Conservation (phyloP, 2,329 filamentous ascomycete genomes). For the Monosporascus sp. region DNA sequence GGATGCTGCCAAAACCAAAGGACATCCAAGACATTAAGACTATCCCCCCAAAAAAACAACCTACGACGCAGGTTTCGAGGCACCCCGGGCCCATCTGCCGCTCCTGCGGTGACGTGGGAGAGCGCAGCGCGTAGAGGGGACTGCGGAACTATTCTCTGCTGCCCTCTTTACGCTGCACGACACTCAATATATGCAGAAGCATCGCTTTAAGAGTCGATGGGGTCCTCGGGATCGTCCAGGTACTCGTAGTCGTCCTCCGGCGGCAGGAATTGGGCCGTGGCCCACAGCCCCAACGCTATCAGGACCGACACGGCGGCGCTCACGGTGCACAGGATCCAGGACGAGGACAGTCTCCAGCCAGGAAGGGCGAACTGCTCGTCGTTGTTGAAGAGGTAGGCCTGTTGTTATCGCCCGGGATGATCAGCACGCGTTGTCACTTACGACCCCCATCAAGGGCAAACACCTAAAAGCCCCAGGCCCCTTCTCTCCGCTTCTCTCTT, state of each 20-base stretch:
- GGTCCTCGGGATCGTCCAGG: conserved; percentile 36
- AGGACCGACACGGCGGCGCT: conserved; percentile 50
- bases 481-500: too few relatives aligned
- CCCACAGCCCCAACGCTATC: conserved; percentile 52
- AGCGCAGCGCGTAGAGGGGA: too few relatives aligned
- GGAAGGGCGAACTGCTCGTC: conserved; percentile 75
- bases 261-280: conserved; percentile 66
- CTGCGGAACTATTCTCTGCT: too few relatives aligned
- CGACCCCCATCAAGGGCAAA: too few relatives aligned
- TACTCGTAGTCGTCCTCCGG: conserved; percentile 84
- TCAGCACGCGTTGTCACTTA: too few relatives aligned
- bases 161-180: too few relatives aligned
- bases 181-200: not conserved
- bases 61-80: not conserved
- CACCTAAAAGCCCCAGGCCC: too few relatives aligned
- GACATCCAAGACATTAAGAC: too few relatives aligned
- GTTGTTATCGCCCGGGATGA: not conserved
- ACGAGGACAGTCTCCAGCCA: conserved; percentile 75
- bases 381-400: conserved; percentile 81
- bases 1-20: too few relatives aligned
- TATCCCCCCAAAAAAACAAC: not conserved
- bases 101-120: too few relatives aligned
- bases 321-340: conserved; percentile 65
- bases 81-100: too few relatives aligned
- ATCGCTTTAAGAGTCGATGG: conserved; percentile 42